phyloP scores from a whole-genome alignment of 2,329 filamentous ascomycete genomes.

The Aspergillus brasiliensis region DNA sequence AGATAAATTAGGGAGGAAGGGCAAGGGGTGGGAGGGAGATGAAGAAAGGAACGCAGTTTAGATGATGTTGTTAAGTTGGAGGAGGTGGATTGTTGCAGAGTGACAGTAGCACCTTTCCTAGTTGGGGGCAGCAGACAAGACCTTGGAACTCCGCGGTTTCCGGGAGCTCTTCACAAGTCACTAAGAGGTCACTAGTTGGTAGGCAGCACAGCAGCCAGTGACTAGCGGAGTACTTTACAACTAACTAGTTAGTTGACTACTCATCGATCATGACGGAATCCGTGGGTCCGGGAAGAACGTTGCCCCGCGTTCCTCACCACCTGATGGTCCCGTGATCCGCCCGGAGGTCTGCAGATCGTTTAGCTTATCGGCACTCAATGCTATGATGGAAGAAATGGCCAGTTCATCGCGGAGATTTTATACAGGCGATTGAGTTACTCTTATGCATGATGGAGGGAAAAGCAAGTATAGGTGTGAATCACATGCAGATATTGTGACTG shows the following conservation, averaged over 20 bases:
- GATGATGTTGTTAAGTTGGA: slow-evolving; percentile 1
- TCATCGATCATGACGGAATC: slow-evolving; percentile 8
- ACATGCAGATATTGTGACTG: background rate
- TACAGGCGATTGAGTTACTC: background rate
- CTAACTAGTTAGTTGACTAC: background rate
- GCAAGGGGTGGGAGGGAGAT: background rate
- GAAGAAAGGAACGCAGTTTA: background rate
- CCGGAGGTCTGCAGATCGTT: background rate
- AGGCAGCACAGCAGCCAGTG: background rate
- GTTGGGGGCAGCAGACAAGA: too few species aligned
- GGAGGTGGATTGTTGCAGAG: too few species aligned
- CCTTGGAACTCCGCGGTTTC: too few species aligned
- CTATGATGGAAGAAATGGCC: background rate
- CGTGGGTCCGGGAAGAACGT: slow-evolving; percentile 10
- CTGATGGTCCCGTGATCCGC: background rate
- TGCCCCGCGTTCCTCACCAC: slow-evolving; percentile 6
- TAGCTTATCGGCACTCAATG: background rate
- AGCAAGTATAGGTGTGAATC: background rate
- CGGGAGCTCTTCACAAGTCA: too few species aligned
- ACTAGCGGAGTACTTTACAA: background rate
- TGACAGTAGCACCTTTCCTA: too few species aligned
- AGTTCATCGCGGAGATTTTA: background rate
- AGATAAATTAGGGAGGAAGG: background rate
- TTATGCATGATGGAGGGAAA: background rate
- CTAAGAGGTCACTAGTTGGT: background rate